Evolutionary conservation across 441 rosid species (phyloP), one percentile per base, ranked within the genome.

Genomic region (Croton setiger): DNA sequence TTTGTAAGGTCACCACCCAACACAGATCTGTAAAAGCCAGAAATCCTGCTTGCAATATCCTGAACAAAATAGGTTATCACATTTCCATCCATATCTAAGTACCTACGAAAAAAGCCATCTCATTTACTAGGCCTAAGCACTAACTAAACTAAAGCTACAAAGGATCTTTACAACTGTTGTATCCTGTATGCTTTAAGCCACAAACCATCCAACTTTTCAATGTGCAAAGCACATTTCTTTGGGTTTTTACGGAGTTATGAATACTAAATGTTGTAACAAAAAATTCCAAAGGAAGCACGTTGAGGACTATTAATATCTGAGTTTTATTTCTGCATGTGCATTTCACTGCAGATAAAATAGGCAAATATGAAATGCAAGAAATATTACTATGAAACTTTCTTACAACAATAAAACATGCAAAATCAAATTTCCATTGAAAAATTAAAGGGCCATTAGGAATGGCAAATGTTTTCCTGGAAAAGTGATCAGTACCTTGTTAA

Each of bases 1-100:
- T 85, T 83, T 61, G 89, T 74, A 66, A 82, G 66, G 64, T 86
- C 85, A 64, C 93, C 88, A 37, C 83, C 83, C 44, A 66, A 43
- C 27, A 82, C 81, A 75, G 70, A 75, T 69, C 79, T 83, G 59
- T 74, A 60, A 31, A 76, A 70, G 70, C 45, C 49, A 51, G 63
- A 69, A 47, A 88, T 81, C 70, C 71, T 85, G 75, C 72, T 80
- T 48, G 84, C 82, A 45, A 85, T 68, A 64, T 82, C 85, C 93
- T 81, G 85, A 66, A 79, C 76, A 44, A 17, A 14, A 45, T 21
- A 37, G 48, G 47, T 7, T 31, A 9, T 53, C 53, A 54, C 20
- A 53, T 31, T 23, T 47, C n/a, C 9, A 27, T 20, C 39, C 37
- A 14, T 23, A 66, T 21, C 15, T 21, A 55, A 9, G 31, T 27